Evolutionary conservation across 192 early-diverging fungal species (phyloP).

Genomic region (Nowakowskiella sp.): DNA sequence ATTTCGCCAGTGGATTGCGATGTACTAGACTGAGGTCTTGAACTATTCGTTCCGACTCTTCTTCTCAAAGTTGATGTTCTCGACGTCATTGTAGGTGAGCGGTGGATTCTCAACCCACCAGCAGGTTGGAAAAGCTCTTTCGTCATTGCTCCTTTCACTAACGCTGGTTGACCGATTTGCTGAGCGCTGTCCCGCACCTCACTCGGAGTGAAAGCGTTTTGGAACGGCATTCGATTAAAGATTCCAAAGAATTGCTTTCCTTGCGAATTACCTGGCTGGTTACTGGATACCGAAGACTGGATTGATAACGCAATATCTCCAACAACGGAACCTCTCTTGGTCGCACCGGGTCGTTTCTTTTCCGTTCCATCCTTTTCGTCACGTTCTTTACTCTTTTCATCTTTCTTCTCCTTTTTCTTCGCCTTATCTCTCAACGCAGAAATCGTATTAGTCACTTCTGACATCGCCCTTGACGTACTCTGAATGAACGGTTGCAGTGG

Average conservation of each 20-base stretch:
- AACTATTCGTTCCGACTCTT: conserved; percentile 25
- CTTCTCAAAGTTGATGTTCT: conserved; percentile 27
- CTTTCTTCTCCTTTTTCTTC: conserved; percentile 13
- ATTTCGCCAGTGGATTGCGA: conserved; percentile 18
- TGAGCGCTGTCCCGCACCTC: too few relatives aligned
- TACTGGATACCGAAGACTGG: conserved; percentile 8
- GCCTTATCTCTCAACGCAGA: not conserved
- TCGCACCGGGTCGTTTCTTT: conserved; percentile 11
- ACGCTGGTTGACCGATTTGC: conserved; percentile 1
- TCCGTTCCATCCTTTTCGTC: conserved; percentile 6
- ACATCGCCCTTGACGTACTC: conserved; percentile 2
- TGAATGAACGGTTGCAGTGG: conserved; percentile 6
- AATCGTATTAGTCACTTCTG: conserved; percentile 10
- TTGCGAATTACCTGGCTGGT: not conserved
- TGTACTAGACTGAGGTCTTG: conserved; percentile 18
- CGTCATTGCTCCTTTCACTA: not conserved
- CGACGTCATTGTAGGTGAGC: conserved; percentile 22
- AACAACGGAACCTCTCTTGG: conserved; percentile 1
- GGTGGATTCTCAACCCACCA: conserved; percentile 13
- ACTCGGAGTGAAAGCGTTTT: conserved; percentile 12
- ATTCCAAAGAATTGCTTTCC: conserved; percentile 15
- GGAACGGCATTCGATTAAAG: not conserved
- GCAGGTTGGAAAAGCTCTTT: not conserved
- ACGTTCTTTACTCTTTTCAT: not conserved
- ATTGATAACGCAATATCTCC: not conserved